A percentile compares a stretch with the other conserved stretches of the same genome.
Evolutionary conservation across 1,284 basidiomycete species (phyloP).

Genomic region (Porphyrellus sp.): DNA sequence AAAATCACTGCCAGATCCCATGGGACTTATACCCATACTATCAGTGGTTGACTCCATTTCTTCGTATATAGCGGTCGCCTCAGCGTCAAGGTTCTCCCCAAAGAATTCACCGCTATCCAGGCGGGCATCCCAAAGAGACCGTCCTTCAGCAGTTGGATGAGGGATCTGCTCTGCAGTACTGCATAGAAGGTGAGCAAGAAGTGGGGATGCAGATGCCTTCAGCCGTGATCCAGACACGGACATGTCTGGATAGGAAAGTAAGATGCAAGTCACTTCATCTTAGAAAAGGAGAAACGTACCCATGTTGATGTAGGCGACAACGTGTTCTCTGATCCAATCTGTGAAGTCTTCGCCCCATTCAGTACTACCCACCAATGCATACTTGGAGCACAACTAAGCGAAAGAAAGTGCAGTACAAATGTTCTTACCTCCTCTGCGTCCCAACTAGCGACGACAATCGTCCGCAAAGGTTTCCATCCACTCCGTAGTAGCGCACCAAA

Average conservation of each 20-base stretch:
- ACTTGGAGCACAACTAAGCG: slow-evolving; percentile 38
- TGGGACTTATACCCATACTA: slow-evolving; percentile 36
- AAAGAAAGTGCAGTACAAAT: neutral
- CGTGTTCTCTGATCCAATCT: slow-evolving; percentile 65
- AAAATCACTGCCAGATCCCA: slow-evolving; percentile 69
- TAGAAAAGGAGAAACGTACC: slow-evolving; percentile 38
- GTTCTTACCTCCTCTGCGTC: slow-evolving; percentile 67
- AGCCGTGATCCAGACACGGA: slow-evolving; percentile 61
- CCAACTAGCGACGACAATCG: slow-evolving; percentile 77
- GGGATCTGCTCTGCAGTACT: slow-evolving; percentile 56
- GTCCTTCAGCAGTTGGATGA: slow-evolving; percentile 44
- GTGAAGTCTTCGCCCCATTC: slow-evolving; percentile 82
- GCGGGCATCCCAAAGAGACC: slow-evolving; percentile 52
- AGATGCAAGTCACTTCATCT: neutral
- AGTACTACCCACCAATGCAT: slow-evolving; percentile 76
- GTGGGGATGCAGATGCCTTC: slow-evolving; percentile 56
- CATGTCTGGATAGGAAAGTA: slow-evolving; percentile 43
- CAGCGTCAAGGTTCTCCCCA: slow-evolving; percentile 34
- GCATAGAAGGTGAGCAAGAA: slow-evolving; percentile 64
- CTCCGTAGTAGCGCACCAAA: slow-evolving; percentile 60
- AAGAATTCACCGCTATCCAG: slow-evolving; percentile 42
- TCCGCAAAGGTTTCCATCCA: slow-evolving; percentile 82
- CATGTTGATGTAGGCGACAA: slow-evolving; percentile 77
- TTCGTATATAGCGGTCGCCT: slow-evolving; percentile 30
- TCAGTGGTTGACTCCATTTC: slow-evolving; percentile 23